Evolutionary conservation across 805 yeast genomes (phyloP).

Genomic region (Zygoascus flipseniorum): DNA sequence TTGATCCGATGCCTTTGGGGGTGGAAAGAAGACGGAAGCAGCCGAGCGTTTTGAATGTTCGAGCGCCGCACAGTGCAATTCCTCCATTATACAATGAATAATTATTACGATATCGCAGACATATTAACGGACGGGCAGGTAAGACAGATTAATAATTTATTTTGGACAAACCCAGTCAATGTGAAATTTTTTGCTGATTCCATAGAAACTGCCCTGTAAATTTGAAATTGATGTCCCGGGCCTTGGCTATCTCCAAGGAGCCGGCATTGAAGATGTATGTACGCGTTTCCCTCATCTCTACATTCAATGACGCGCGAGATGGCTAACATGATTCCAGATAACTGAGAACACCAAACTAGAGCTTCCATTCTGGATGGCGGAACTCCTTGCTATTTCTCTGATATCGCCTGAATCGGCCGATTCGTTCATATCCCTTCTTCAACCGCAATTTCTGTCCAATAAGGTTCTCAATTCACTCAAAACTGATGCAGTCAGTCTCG

Average conservation of each 20-base stretch:
- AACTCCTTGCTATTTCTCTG: conserved; percentile 48
- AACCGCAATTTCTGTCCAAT: conserved; percentile 59
- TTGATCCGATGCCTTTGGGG: background rate
- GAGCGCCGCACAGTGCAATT: no score
- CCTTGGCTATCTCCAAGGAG: conserved; percentile 77
- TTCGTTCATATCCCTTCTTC: conserved; percentile 57
- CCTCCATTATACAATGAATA: conserved; percentile 9
- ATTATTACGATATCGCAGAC: conserved; percentile 28
- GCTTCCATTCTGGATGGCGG: conserved; percentile 85
- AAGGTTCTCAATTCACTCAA: conserved; percentile 76
- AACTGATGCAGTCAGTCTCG: conserved; percentile 58
- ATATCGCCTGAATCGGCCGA: conserved; percentile 19
- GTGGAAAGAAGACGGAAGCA: no score
- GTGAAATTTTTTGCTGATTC: conserved; percentile 34
- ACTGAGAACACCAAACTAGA: conserved; percentile 57
- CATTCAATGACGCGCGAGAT: background rate
- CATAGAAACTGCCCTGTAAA: conserved; percentile 60
- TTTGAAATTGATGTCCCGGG: conserved; percentile 77
- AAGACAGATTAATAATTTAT: background rate
- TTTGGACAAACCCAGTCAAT: background rate
- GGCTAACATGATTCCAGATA: conserved; percentile 21
- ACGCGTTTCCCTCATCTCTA: background rate
- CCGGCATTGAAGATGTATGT: conserved; percentile 49
- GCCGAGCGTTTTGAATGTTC: no score
- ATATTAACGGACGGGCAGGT: conserved; percentile 31